These are phyloP conservation scores for Leccinum sublutescens DNA, from an alignment of 768 basidiomycete species.

Conservation along the genomic window DNA sequence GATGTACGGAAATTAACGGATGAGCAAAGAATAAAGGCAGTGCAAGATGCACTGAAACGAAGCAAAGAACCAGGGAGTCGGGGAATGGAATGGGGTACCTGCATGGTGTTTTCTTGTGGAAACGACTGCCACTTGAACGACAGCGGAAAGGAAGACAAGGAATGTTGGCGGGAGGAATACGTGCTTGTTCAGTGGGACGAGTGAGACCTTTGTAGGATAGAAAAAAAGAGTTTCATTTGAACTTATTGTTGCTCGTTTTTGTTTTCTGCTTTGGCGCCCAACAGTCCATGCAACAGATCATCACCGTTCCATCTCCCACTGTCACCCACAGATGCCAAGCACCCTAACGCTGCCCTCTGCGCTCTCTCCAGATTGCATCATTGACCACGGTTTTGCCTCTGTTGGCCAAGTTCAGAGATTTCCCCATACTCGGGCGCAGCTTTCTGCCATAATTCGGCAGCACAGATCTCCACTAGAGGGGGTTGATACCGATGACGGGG, in stretches of 20 bases:
- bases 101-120: constrained; percentile 84
- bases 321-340: constrained; percentile 25
- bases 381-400: constrained; percentile 18
- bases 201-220: constrained; percentile 24
- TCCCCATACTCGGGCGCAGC: constrained; percentile 82
- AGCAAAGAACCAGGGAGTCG: constrained; percentile 41
- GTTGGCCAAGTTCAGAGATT: constrained; percentile 44
- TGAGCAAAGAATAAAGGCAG: constrained; percentile 63
- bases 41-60: constrained; percentile 55
- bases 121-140: constrained; percentile 66
- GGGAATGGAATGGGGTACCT: constrained; percentile 95
- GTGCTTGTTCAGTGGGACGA: constrained; percentile 79
- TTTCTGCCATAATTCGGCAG: constrained; percentile 70
- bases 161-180: constrained; percentile 69
- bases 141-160: constrained; percentile 38
- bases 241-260: constrained; percentile 16
- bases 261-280: constrained; percentile 20
- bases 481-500: constrained; percentile 59
- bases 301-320: constrained; percentile 19
- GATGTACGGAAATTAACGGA: constrained; percentile 48
- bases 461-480: constrained; percentile 56
- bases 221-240: constrained; percentile 3
- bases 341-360: constrained; percentile 23
- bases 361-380: constrained; percentile 11
- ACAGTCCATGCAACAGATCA: constrained; percentile 26